Conservation (phyloP, 1,284 basidiomycete species). For the Leucoagaricus sp. region DNA sequence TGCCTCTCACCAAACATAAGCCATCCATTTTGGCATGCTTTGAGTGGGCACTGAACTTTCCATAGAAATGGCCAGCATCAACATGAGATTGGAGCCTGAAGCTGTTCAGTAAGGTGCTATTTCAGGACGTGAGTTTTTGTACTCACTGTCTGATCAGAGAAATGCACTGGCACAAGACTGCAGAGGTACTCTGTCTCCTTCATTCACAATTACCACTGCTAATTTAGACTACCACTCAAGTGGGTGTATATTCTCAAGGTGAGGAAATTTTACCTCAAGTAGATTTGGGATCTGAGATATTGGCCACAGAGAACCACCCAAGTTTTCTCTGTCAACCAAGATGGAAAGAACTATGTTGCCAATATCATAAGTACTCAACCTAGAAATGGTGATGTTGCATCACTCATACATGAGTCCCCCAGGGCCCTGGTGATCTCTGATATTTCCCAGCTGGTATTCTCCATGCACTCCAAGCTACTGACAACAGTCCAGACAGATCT, state of each 20-base stretch:
- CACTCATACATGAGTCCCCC: constrained; percentile 3
- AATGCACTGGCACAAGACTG: constrained; percentile 73
- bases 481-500: constrained; percentile 53
- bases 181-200: constrained; percentile 46
- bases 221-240: constrained; percentile 26
- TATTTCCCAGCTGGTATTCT: constrained; percentile 71
- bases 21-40: constrained; percentile 10
- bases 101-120: constrained; percentile 48
- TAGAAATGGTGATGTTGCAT: neutral
- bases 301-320: constrained; percentile 55
- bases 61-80: constrained; percentile 70
- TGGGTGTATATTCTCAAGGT: constrained; percentile 71
- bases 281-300: neutral
- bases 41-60: too few species aligned
- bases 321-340: constrained; percentile 58
- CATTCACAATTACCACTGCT: neutral
- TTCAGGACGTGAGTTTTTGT: neutral
- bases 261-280: constrained; percentile 1
- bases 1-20: constrained; percentile 63
- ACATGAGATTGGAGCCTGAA: too few species aligned
- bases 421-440: constrained; percentile 53
- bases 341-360: constrained; percentile 63
- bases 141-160: constrained; percentile 43
- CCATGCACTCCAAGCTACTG: constrained; percentile 68
- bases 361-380: constrained; percentile 45